Percentiles rank a stretch among this genome's conserved stretches.
Evolutionary conservation across 768 basidiomycete species (phyloP).

Genomic region (Amanita rubescens): DNA sequence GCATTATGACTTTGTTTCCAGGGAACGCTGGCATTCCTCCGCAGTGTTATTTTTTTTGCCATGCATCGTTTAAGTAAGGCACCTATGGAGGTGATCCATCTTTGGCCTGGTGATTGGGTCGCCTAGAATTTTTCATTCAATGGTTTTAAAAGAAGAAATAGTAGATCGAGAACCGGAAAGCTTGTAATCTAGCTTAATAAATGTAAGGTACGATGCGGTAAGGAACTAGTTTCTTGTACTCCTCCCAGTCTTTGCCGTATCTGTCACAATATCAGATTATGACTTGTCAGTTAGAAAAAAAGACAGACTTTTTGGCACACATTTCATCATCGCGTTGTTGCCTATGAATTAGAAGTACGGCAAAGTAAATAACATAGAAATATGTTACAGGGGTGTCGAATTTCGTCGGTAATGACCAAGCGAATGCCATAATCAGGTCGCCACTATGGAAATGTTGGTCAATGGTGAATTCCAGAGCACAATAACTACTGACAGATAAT

Average conservation of each 20-base stretch:
- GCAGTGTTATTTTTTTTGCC: too few relatives aligned
- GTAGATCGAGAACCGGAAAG: too few relatives aligned
- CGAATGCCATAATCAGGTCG: slow-evolving; percentile 82
- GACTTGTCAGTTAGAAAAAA: background rate
- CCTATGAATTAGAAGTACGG: slow-evolving; percentile 82
- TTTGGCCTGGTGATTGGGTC: too few relatives aligned
- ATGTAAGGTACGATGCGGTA: slow-evolving; percentile 83
- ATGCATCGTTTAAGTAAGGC: too few relatives aligned
- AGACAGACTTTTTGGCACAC: slow-evolving; percentile 76
- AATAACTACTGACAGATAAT: slow-evolving; percentile 57
- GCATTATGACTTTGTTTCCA: too few relatives aligned
- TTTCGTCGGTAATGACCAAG: slow-evolving; percentile 92
- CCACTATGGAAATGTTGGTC: slow-evolving; percentile 37
- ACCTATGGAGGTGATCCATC: too few relatives aligned
- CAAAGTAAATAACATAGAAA: slow-evolving; percentile 89
- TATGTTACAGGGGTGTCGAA: slow-evolving; percentile 92
- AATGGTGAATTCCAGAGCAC: background rate
- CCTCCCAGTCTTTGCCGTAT: slow-evolving; percentile 92
- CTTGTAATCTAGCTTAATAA: slow-evolving; percentile 34
- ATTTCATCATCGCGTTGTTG: slow-evolving; percentile 88
- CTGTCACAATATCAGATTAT: slow-evolving; percentile 29
- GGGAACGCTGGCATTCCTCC: too few relatives aligned
- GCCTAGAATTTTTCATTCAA: too few relatives aligned
- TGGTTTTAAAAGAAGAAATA: too few relatives aligned
- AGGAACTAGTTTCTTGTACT: slow-evolving; percentile 81